Percentiles rank a stretch among this genome's conserved stretches.
These are phyloP conservation scores for Chlorella vulgaris DNA, from an alignment of 139 green algal species.

Conservation along the genomic window DNA sequence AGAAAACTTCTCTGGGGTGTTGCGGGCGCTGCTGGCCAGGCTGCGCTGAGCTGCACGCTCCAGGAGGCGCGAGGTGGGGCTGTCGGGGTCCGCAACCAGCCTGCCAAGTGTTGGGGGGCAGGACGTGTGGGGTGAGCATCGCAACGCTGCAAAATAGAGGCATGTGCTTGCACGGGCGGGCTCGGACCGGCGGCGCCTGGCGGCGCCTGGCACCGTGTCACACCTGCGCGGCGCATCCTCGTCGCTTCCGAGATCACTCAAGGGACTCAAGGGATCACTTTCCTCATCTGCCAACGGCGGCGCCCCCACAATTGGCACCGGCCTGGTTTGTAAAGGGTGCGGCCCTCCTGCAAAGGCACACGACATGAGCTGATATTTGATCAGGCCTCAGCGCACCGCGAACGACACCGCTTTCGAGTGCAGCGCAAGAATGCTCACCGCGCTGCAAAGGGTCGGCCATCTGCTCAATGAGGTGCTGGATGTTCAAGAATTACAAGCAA, in stretches of 20 bases:
- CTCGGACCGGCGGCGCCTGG: not conserved
- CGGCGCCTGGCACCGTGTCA: no score
- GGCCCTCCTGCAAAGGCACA: not conserved
- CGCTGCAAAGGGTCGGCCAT: no score
- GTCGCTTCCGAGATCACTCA: not conserved
- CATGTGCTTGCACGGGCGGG: not conserved
- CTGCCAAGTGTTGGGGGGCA: not conserved
- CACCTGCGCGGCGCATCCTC: not conserved
- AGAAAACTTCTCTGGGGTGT: conserved; percentile 29
- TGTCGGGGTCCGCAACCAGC: conserved; percentile 37
- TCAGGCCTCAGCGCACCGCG: no score
- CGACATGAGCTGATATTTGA: no score
- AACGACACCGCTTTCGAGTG: no score
- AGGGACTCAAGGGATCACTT: not conserved
- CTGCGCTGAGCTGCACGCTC: conserved; percentile 26
- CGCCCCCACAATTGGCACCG: not conserved
- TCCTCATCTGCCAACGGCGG: not conserved
- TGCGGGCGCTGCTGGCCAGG: not conserved
- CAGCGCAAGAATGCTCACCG: no score
- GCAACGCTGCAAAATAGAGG: no score
- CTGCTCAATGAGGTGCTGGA: no score
- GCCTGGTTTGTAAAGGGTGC: not conserved
- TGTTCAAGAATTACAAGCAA: no score
- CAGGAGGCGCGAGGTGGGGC: conserved; percentile 35
- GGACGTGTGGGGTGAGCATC: not conserved